Evolutionary conservation across 345 rosid genomes (phyloP).

Genomic region (Turritis glabra): DNA sequence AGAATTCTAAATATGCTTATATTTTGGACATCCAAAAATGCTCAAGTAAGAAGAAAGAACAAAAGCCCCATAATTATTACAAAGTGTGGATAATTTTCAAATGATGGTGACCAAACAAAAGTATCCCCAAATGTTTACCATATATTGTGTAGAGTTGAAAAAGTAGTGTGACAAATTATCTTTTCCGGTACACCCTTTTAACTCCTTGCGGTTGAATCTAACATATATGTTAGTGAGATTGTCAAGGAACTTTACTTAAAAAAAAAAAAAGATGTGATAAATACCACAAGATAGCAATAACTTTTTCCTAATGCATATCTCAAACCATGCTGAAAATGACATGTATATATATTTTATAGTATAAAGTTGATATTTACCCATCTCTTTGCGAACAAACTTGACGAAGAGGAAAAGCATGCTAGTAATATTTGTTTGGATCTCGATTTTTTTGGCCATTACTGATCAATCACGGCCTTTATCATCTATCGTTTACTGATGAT

Average conservation of each 20-base stretch:
- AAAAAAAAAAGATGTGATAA: background rate
- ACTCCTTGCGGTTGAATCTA: constrained; percentile 91
- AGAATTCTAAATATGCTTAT: too few species aligned
- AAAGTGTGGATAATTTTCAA: constrained; percentile 1
- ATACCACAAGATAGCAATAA: background rate
- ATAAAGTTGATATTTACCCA: constrained; percentile 91
- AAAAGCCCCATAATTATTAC: constrained; percentile 15
- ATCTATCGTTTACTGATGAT: too few species aligned
- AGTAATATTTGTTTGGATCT: too few species aligned
- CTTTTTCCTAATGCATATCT: background rate
- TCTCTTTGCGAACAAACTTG: constrained; percentile 79
- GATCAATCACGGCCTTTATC: too few species aligned
- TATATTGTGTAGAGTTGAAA: constrained; percentile 92
- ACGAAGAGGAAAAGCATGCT: too few species aligned
- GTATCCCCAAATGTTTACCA: constrained; percentile 27
- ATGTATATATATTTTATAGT: constrained; percentile 55
- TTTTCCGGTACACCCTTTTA: constrained; percentile 90
- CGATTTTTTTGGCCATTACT: too few species aligned
- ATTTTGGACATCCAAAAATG: too few species aligned
- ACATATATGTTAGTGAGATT: constrained; percentile 94
- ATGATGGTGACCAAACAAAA: constrained; percentile 13
- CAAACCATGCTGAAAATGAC: constrained; percentile 10
- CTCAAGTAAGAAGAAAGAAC: too few species aligned
- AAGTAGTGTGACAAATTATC: constrained; percentile 83
- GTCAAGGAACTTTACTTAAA: constrained; percentile 84